Conservation (phyloP, 2,329 filamentous ascomycete genomes). For the Colletotrichum filicis region DNA sequence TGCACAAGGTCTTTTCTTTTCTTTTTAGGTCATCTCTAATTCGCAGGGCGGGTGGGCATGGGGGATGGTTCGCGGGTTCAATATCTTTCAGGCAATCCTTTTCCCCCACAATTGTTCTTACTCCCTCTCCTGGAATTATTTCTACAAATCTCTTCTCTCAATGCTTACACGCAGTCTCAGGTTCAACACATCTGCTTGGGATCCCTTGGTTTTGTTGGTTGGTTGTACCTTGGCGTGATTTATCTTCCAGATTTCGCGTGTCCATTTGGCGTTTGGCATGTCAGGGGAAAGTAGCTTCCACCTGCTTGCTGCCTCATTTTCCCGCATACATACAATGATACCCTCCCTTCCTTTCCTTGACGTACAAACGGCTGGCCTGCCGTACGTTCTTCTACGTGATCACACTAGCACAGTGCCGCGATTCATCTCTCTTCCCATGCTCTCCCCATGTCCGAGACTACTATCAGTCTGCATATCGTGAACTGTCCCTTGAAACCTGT, state of each 20-base stretch:
- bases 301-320: background rate
- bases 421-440: background rate
- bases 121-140: background rate
- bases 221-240: slow-evolving; percentile 12
- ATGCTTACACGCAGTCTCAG: slow-evolving; percentile 2
- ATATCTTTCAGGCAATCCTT: background rate
- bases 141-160: slow-evolving; percentile 6
- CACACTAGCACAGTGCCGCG: background rate
- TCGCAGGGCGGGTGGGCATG: background rate
- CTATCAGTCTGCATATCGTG: background rate
- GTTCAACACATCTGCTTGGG: background rate
- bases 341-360: slow-evolving; percentile 12
- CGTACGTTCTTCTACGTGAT: background rate
- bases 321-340: slow-evolving; percentile 33
- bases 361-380: background rate
- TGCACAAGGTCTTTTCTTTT: slow-evolving; percentile 29
- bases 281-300: background rate
- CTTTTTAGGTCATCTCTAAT: background rate
- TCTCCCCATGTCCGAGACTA: background rate
- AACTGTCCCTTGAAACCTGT: background rate
- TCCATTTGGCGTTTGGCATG: background rate
- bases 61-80: slow-evolving; percentile 7
- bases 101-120: background rate
- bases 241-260: background rate
- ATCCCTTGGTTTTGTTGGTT: background rate